Evolutionary conservation across 2,329 filamentous ascomycete genomes (phyloP).

Genomic region (Cadophora sp.): DNA sequence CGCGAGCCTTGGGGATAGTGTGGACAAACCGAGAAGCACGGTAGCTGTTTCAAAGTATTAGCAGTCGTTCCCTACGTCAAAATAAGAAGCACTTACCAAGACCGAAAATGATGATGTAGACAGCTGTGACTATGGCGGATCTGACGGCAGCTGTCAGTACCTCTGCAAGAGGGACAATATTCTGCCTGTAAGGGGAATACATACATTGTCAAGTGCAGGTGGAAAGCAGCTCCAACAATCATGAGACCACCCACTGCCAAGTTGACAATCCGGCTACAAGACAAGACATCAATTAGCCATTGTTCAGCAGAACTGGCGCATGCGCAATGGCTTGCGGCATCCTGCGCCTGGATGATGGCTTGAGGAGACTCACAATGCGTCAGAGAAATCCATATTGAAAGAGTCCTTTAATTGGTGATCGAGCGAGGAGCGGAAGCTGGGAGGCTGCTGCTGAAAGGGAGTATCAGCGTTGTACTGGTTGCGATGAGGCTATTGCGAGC

Average conservation of each 20-base stretch:
- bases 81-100: conserved; percentile 62
- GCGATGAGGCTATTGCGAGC: conserved; percentile 14
- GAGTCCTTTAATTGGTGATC: neutral
- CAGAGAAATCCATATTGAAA: conserved; percentile 81
- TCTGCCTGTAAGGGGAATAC: conserved; percentile 44
- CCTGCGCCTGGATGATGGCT: neutral
- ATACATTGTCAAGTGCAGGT: conserved; percentile 68
- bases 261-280: conserved; percentile 87
- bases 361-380: conserved; percentile 78
- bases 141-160: conserved; percentile 51
- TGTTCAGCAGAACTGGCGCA: conserved; percentile 20
- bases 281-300: conserved; percentile 41
- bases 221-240: conserved; percentile 80
- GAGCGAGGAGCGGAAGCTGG: neutral
- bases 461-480: neutral
- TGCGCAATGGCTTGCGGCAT: conserved; percentile 32
- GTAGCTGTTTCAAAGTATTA: conserved; percentile 58
- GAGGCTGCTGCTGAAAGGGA: neutral
- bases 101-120: conserved; percentile 92
- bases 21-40: conserved; percentile 63
- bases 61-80: conserved; percentile 17
- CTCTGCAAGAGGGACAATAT: conserved; percentile 36
- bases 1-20: neutral
- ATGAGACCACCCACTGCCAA: conserved; percentile 86
- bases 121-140: conserved; percentile 77